Conservation (phyloP, 768 basidiomycete species). For the Suillus spraguei region DNA sequence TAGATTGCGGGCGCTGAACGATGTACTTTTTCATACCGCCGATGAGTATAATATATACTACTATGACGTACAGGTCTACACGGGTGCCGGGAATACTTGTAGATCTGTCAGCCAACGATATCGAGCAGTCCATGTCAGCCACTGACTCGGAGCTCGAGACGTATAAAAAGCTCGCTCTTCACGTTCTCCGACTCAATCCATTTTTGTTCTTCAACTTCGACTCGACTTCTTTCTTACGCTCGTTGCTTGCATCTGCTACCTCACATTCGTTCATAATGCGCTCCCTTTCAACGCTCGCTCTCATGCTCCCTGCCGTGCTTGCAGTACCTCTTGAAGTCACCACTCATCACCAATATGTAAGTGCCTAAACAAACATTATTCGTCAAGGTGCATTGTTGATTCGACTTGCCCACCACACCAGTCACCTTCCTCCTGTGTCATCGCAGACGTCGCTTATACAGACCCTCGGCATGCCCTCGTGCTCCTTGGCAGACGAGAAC, state of each 20-base stretch:
- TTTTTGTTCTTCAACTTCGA: neutral
- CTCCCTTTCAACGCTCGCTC: constrained; percentile 18
- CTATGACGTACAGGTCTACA: neutral
- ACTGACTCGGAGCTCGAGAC: neutral
- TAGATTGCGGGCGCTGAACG: neutral
- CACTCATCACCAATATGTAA: constrained; percentile 2
- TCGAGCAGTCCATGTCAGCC: constrained; percentile 8
- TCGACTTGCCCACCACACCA: constrained; percentile 11
- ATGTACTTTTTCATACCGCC: neutral
- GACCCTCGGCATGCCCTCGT: constrained; percentile 23
- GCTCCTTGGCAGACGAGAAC: constrained; percentile 25
- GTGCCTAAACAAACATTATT: too few species aligned
- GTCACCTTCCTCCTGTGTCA: constrained; percentile 25
- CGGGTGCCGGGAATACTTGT: neutral
- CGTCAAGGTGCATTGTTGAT: neutral
- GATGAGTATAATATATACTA: neutral
- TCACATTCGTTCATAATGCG: constrained; percentile 26
- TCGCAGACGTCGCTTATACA: constrained; percentile 29
- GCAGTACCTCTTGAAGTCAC: constrained; percentile 21
- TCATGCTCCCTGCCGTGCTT: constrained; percentile 23
- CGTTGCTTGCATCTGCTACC: neutral
- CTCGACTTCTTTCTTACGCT: neutral
- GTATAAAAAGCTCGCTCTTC: constrained; percentile 9
- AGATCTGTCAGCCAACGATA: constrained; percentile 5
- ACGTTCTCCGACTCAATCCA: neutral